phyloP scores from a whole-genome alignment of 2,329 filamentous ascomycete species.

The Colletotrichum graminicola region DNA sequence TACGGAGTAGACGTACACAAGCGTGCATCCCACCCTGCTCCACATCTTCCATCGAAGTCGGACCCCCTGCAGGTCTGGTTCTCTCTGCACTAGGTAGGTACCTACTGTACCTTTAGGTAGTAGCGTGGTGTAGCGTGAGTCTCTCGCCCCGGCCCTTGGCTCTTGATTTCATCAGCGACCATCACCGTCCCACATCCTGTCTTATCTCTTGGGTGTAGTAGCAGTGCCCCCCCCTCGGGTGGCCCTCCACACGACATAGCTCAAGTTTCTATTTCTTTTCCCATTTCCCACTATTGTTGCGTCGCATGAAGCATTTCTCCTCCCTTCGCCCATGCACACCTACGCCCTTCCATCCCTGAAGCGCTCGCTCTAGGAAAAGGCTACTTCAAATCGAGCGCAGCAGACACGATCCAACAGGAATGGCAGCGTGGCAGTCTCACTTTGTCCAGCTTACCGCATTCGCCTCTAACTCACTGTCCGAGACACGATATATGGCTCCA shows the following conservation, averaged over 20 bases:
- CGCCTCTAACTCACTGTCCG: conserved; percentile 8
- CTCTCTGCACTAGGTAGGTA: not conserved
- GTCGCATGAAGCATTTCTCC: not conserved
- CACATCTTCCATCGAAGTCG: not conserved
- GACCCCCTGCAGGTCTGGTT: not conserved
- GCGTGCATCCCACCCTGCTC: conserved; percentile 1
- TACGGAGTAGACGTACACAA: not conserved
- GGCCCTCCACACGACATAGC: conserved; percentile 21
- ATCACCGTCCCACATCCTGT: conserved; percentile 35
- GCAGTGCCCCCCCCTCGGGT: conserved; percentile 15
- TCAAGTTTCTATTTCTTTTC: conserved; percentile 36
- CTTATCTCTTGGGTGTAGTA: conserved; percentile 36
- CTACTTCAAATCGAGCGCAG: not conserved
- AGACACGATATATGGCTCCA: conserved; percentile 24
- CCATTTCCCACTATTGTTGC: conserved; percentile 32
- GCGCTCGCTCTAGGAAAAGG: not conserved
- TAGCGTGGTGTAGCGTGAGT: not conserved
- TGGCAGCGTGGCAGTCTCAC: conserved; percentile 29
- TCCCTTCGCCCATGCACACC: conserved; percentile 2
- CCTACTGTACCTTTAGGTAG: no score
- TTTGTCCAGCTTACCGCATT: conserved; percentile 7
- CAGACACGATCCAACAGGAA: conserved; percentile 34
- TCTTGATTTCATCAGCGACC: conserved; percentile 36
- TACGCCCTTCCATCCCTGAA: not conserved
- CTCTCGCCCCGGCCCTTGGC: conserved; percentile 33